Percentiles rank a stretch among this genome's conserved stretches.
These are phyloP conservation scores for Daedaleopsis sinensis DNA, from an alignment of 768 basidiomycete species.

Conservation along the genomic window DNA sequence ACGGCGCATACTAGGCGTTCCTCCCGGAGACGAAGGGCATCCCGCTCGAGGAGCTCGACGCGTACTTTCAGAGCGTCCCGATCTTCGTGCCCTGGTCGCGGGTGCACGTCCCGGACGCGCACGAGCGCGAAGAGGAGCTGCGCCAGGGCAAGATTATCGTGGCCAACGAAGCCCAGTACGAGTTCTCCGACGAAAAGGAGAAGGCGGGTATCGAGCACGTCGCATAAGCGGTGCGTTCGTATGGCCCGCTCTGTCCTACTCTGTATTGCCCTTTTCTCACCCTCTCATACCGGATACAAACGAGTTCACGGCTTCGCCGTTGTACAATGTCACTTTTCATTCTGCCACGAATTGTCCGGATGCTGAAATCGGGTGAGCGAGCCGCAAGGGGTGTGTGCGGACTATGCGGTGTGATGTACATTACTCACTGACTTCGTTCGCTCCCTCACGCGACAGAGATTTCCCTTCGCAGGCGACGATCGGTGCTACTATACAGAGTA, in stretches of 20 bases:
- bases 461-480: too few relatives aligned
- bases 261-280: not conserved
- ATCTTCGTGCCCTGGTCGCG: conserved; percentile 26
- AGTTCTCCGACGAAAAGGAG: conserved; percentile 18
- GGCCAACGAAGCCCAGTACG: conserved; percentile 10
- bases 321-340: too few relatives aligned
- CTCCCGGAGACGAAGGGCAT: conserved; percentile 30
- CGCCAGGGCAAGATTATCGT: conserved; percentile 21
- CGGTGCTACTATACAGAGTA: not conserved
- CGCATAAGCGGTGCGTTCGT: not conserved
- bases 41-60: conserved; percentile 30
- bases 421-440: too few relatives aligned
- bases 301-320: too few relatives aligned
- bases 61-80: conserved; percentile 27
- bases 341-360: too few relatives aligned
- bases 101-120: conserved; percentile 13
- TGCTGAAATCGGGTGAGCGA: too few relatives aligned
- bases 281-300: not conserved
- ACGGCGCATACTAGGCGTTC: conserved; percentile 20
- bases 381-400: too few relatives aligned
- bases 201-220: conserved; percentile 17
- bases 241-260: not conserved
- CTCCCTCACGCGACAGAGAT: too few relatives aligned
- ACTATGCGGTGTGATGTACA: too few relatives aligned
- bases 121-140: conserved; percentile 27